A percentile compares a stretch with the other conserved stretches of the same genome.
These are phyloP conservation scores for Tolypocladium album DNA, from an alignment of 2,329 filamentous ascomycete species.

Conservation along the genomic window DNA sequence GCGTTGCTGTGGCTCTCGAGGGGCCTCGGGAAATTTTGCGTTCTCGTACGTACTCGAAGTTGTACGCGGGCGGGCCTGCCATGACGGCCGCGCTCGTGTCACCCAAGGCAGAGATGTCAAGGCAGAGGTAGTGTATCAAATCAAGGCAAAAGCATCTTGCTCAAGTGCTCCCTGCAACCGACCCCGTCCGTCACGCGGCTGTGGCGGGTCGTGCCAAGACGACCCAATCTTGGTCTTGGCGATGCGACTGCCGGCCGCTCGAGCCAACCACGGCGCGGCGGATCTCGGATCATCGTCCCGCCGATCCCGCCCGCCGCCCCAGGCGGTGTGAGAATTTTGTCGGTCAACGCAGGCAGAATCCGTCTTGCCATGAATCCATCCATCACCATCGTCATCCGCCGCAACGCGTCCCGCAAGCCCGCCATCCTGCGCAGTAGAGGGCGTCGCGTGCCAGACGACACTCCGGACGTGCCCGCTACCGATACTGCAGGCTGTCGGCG, in stretches of 20 bases:
- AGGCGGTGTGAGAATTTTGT: constrained; percentile 25
- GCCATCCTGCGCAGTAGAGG: background rate
- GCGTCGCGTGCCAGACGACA: background rate
- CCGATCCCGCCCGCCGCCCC: background rate
- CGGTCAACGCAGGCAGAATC: constrained; percentile 23
- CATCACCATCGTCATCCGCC: constrained; percentile 5
- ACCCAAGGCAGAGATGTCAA: too few relatives aligned
- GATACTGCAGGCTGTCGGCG: background rate
- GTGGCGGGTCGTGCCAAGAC: background rate
- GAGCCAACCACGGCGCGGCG: background rate
- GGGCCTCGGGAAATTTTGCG: too few relatives aligned
- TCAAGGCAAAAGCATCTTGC: too few relatives aligned
- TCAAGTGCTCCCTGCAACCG: background rate
- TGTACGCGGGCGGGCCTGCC: too few relatives aligned
- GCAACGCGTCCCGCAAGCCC: background rate
- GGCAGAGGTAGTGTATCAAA: too few relatives aligned
- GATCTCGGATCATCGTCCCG: background rate
- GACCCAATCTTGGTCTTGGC: background rate
- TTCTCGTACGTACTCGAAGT: too few relatives aligned
- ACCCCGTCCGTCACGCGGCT: background rate
- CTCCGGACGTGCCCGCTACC: background rate
- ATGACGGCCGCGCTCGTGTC: too few relatives aligned
- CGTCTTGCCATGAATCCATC: constrained; percentile 8
- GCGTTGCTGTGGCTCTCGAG: too few relatives aligned
- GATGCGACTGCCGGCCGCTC: background rate